phyloP scores from a whole-genome alignment of 2,329 filamentous ascomycete genomes.

The Graphilbum ipis-grandicollis region DNA sequence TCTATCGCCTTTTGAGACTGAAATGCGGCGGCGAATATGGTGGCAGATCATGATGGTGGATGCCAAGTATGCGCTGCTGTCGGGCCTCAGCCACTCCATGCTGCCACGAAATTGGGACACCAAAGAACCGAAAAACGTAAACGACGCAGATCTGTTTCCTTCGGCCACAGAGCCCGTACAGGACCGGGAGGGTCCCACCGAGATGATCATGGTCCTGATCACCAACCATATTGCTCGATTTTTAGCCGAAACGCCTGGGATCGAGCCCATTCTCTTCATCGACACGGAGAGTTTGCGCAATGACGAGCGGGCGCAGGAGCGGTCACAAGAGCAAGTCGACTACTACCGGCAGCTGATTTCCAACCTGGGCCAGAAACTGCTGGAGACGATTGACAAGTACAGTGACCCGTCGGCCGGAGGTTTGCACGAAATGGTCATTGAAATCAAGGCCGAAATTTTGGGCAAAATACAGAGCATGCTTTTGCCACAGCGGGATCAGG shows the following conservation, averaged over 20 bases:
- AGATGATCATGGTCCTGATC: conserved; percentile 40
- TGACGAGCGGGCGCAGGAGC: conserved; percentile 13
- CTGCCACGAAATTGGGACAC: conserved; percentile 38
- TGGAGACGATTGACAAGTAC: conserved; percentile 28
- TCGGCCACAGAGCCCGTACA: conserved; percentile 31
- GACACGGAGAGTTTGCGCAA: conserved; percentile 18
- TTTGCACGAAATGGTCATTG: conserved; percentile 31
- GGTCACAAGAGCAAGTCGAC: conserved; percentile 17
- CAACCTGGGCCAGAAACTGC: conserved; percentile 23
- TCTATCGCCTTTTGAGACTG: conserved; percentile 43
- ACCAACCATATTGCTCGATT: conserved; percentile 32
- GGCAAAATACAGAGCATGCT: conserved; percentile 31
- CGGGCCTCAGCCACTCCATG: conserved; percentile 35
- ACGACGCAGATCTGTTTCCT: conserved; percentile 40
- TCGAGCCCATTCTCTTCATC: conserved; percentile 32
- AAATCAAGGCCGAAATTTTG: conserved; percentile 27
- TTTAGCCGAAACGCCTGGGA: conserved; percentile 26
- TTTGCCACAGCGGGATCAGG: conserved; percentile 25
- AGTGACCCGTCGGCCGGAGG: conserved; percentile 34
- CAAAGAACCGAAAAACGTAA: conserved; percentile 36
- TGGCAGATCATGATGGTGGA: conserved; percentile 46
- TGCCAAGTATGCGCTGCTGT: conserved; percentile 36
- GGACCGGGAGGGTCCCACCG: conserved; percentile 37
- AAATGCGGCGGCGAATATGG: conserved; percentile 52
- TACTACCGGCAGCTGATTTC: conserved; percentile 24